Evolutionary conservation across 2,329 filamentous ascomycete species (phyloP).

Genomic region (Blastomyces percursus): DNA sequence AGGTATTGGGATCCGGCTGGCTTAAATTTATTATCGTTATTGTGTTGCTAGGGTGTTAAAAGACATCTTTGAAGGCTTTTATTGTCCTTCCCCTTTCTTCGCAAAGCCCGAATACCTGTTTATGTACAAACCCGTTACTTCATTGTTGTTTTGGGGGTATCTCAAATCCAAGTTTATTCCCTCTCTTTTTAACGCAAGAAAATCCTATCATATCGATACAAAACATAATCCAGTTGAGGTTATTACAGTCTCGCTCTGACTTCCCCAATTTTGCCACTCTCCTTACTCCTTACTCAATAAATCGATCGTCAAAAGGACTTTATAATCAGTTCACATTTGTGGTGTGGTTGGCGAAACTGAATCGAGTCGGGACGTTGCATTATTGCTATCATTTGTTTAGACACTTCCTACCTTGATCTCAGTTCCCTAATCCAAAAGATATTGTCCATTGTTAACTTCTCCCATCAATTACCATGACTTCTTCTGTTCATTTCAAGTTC

Average conservation of each 20-base stretch:
- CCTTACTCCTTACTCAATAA: constrained; percentile 3
- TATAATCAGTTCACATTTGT: not conserved
- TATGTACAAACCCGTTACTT: constrained; percentile 22
- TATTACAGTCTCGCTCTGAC: not conserved
- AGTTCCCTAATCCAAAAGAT: constrained; percentile 13
- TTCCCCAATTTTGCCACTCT: constrained; percentile 1
- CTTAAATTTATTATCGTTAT: constrained; percentile 1
- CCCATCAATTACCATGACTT: constrained; percentile 56
- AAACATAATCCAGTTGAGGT: constrained; percentile 4
- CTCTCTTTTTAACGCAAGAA: not conserved
- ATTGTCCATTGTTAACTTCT: constrained; percentile 12
- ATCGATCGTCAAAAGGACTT: constrained; percentile 2
- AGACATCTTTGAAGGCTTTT: constrained; percentile 5
- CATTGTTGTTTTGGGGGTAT: constrained; percentile 23
- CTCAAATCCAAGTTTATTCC: constrained; percentile 12
- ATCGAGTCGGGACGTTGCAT: not conserved
- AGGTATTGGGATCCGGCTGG: constrained; percentile 3
- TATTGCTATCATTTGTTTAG: constrained; percentile 17
- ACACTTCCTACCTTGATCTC: constrained; percentile 5
- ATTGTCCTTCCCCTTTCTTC: constrained; percentile 6
- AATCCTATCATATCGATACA: constrained; percentile 4
- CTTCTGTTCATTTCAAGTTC: constrained; percentile 99
- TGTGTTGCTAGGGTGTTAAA: constrained; percentile 7
- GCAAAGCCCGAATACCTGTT: constrained; percentile 15
- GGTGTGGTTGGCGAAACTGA: constrained; percentile 1